phyloP scores from a whole-genome alignment of 2,329 filamentous ascomycete genomes.

The Fusarium sororula region DNA sequence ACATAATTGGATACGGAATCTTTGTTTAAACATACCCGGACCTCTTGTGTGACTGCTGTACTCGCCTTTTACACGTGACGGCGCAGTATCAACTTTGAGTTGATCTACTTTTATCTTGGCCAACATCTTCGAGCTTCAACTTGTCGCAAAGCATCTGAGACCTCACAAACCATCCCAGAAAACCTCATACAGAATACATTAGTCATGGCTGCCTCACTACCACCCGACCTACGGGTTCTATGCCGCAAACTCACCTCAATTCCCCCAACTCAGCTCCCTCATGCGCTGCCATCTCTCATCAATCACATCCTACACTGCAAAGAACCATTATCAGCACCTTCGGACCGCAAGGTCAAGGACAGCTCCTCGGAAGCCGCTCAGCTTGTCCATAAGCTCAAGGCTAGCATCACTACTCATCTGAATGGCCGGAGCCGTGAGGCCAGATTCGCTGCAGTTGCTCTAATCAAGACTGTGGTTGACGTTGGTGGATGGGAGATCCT shows the following conservation, averaged over 20 bases:
- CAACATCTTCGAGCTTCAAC: conserved; percentile 3
- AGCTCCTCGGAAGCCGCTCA: conserved; percentile 70
- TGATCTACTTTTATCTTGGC: background rate
- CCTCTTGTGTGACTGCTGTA: background rate
- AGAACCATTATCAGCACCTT: conserved; percentile 69
- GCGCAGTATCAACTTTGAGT: conserved; percentile 9
- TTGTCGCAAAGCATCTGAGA: conserved; percentile 24
- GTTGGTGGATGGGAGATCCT: conserved; percentile 86
- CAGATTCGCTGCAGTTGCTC: conserved; percentile 78
- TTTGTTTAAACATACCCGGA: no score
- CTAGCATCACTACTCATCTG: conserved; percentile 78
- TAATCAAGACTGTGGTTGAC: conserved; percentile 85
- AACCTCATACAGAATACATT: background rate
- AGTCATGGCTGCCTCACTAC: conserved; percentile 50
- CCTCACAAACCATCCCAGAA: background rate
- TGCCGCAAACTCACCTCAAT: conserved; percentile 77
- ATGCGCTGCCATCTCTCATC: conserved; percentile 75
- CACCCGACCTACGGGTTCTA: conserved; percentile 70
- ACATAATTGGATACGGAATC: background rate
- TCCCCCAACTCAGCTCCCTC: conserved; percentile 76
- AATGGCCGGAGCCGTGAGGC: conserved; percentile 79
- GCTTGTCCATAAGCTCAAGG: conserved; percentile 84
- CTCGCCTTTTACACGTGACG: background rate
- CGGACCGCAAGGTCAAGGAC: conserved; percentile 68
- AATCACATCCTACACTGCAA: conserved; percentile 66